A percentile compares a stretch with the other conserved stretches of the same genome.
These are phyloP conservation scores for Massarina eburnea DNA, from an alignment of 2,329 filamentous ascomycete species.

Conservation along the genomic window DNA sequence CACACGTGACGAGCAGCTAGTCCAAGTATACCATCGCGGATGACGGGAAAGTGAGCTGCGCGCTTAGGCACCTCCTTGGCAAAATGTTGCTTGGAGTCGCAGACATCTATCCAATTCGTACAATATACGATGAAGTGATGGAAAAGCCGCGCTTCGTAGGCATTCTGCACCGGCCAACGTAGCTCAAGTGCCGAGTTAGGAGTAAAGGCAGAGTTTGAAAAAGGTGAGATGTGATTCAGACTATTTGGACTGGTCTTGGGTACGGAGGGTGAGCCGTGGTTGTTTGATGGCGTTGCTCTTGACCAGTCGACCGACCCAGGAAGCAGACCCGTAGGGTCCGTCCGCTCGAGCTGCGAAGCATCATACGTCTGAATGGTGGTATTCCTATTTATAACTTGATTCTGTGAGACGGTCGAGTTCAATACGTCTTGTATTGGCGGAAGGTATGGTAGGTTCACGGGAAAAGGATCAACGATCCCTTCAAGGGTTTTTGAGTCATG, in stretches of 20 bases:
- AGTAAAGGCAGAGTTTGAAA: slow-evolving; percentile 28
- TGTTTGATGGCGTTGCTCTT: slow-evolving; percentile 1
- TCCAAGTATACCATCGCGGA: slow-evolving; percentile 51
- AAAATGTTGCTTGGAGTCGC: slow-evolving; percentile 39
- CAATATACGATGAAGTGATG: slow-evolving; percentile 35
- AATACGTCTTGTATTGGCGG: no score
- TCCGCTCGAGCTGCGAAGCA: no score
- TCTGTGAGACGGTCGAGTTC: no score
- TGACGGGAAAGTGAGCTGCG: slow-evolving; percentile 50
- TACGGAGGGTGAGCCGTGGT: slow-evolving; percentile 3
- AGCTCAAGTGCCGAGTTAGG: slow-evolving; percentile 20
- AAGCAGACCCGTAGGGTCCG: no score
- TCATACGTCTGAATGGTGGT: no score
- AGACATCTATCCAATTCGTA: slow-evolving; percentile 32
- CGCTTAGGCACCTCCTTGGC: slow-evolving; percentile 51
- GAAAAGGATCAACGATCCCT: no score
- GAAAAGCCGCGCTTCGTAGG: slow-evolving; percentile 27
- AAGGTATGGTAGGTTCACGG: no score
- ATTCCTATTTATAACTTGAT: no score
- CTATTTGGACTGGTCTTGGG: no score
- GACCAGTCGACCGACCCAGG: slow-evolving; percentile 4
- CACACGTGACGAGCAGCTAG: slow-evolving; percentile 51
- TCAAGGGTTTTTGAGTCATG: no score
- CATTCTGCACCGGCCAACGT: slow-evolving; percentile 27
- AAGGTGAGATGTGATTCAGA: slow-evolving; percentile 18